Evolutionary conservation across 768 basidiomycete species (phyloP).

Genomic region (Trichaptum fuscoviolaceum): DNA sequence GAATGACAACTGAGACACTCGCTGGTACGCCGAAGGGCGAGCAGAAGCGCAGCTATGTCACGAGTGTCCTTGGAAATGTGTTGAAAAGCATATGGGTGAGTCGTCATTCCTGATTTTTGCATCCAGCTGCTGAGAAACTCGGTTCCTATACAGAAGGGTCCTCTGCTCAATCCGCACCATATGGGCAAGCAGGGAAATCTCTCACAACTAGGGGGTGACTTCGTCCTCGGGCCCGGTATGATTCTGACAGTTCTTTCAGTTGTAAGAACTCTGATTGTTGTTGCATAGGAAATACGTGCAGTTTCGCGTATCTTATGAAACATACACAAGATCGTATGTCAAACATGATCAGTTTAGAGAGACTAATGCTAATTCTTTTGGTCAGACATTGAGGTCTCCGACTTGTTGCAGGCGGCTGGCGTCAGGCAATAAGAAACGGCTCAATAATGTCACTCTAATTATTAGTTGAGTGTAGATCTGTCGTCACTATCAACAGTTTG

Average conservation of each 20-base stretch:
- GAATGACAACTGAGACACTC: slow-evolving; percentile 50
- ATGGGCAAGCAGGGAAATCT: slow-evolving; percentile 61
- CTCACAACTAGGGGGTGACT: slow-evolving; percentile 61
- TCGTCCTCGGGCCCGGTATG: slow-evolving; percentile 54
- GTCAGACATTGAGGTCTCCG: slow-evolving; percentile 43
- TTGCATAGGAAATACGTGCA: slow-evolving; percentile 36
- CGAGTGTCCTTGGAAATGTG: slow-evolving; percentile 23
- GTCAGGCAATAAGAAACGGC: slow-evolving; percentile 16
- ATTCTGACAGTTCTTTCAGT: not conserved
- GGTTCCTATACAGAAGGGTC: slow-evolving; percentile 25
- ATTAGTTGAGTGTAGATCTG: no score
- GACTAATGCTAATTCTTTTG: not conserved
- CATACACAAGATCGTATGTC: slow-evolving; percentile 53
- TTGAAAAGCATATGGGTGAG: slow-evolving; percentile 43
- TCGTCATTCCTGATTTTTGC: slow-evolving; percentile 9
- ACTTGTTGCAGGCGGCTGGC: slow-evolving; percentile 42
- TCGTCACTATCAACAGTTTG: no score
- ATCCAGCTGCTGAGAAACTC: slow-evolving; percentile 1
- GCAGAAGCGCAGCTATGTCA: slow-evolving; percentile 42
- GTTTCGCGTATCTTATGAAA: slow-evolving; percentile 52
- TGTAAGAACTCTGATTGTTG: no score
- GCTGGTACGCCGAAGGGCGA: slow-evolving; percentile 39
- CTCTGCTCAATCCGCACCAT: slow-evolving; percentile 36
- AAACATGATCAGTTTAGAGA: not conserved
- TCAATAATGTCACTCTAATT: no score